Percentiles rank a stretch among this genome's conserved stretches.
Evolutionary conservation across 2,329 filamentous ascomycete genomes (phyloP).

Genomic region (Aspergillus bombycis): DNA sequence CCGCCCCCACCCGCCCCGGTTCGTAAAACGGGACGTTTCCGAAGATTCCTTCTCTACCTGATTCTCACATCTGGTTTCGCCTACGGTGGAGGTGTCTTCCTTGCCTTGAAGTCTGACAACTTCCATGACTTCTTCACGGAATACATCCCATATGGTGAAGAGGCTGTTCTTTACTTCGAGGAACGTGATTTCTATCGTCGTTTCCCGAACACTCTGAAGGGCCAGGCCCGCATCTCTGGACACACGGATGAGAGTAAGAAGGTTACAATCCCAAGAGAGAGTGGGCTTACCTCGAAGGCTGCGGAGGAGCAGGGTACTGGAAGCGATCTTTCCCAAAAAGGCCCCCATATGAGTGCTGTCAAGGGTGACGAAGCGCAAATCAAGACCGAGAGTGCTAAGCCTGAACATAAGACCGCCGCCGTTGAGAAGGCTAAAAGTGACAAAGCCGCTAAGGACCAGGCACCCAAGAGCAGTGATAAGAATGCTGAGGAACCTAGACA

Average conservation of each 20-base stretch:
- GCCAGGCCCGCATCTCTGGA: constrained; percentile 47
- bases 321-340: constrained; percentile 60
- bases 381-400: constrained; percentile 31
- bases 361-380: constrained; percentile 30
- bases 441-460: constrained; percentile 30
- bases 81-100: constrained; percentile 88
- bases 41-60: constrained; percentile 76
- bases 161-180: constrained; percentile 92
- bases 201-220: constrained; percentile 63
- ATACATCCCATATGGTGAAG: constrained; percentile 92
- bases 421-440: constrained; percentile 38
- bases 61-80: constrained; percentile 74
- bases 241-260: constrained; percentile 63
- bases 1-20: constrained; percentile 50
- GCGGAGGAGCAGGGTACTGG: constrained; percentile 63
- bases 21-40: constrained; percentile 72
- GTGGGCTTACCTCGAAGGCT: constrained; percentile 80
- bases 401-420: constrained; percentile 31
- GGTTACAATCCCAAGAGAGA: constrained; percentile 82
- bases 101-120: constrained; percentile 90
- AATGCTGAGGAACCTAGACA: constrained; percentile 39
- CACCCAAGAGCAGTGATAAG: constrained; percentile 31
- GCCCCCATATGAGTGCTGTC: constrained; percentile 51
- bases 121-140: constrained; percentile 99
- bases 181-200: constrained; percentile 90